Evolutionary conservation across 2,329 filamentous ascomycete species (phyloP), one percentile per base, ranked within the genome.

Genomic region (Sphaerulina vaccinii): DNA sequence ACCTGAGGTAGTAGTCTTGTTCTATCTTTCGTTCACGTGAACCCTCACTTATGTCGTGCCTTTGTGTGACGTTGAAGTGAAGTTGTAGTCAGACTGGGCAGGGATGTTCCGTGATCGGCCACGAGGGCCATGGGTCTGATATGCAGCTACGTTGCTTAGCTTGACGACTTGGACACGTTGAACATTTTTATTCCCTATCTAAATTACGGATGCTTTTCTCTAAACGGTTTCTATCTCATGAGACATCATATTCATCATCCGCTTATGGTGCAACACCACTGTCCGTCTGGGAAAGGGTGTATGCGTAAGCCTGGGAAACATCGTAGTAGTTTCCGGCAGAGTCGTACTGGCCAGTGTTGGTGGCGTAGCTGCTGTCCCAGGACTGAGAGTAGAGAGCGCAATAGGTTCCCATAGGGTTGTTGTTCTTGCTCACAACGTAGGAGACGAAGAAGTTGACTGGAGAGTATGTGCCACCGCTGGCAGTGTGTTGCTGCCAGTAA

Each of bases 351-450:
- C 56, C 53, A 18, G 27, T 50, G 44, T 63, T 63, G 43, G 54
- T 61, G 10, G 59, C 57, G 35, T 61, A 62, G 13, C 33, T 50
- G 21, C 42, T 42, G 19, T 41, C 43, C 62, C 62, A 65, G 9
- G 47, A 32, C 23, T 52, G 44, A 27, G 57, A 55, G 61, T 72
- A 75, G 39, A 75, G 50, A 23, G 65, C 58, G 57, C 72, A 75
- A 54, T 71, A 68, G 10, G 68, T 68, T n/a, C 71, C 71, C 22
- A 67, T 52, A 1, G 69, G 61, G 23, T 52, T 46, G 11, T 68
- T 68, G 53, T 74, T 71, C 62, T 67, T 68, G 52, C 66, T 64
- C 21, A 72, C 52, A 45, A 75, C 60, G 53, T 70, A 75, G 0
- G 68, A 62, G 43, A 71, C 71, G 61, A 73, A 70, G 65, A 64